phyloP scores from a whole-genome alignment of 2,329 filamentous ascomycete genomes.

The Colletotrichum sp. region DNA sequence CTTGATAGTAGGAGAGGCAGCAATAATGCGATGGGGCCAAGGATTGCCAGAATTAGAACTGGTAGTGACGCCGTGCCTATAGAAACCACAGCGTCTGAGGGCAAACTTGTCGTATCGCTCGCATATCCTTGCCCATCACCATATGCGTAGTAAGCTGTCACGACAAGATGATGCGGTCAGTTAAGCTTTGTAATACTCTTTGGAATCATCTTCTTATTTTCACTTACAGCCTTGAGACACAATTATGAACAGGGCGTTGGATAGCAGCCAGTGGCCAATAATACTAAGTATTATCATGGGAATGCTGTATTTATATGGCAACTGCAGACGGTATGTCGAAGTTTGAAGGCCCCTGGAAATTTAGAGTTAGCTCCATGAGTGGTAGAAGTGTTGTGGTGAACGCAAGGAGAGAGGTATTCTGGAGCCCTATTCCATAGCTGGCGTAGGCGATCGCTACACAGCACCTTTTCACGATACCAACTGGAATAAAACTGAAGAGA shows the following conservation, averaged over 20 bases:
- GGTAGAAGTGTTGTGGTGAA: fast-evolving
- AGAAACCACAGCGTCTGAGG: not conserved
- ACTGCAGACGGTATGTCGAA: not conserved
- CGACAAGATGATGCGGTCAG: too few relatives aligned
- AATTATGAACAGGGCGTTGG: not conserved
- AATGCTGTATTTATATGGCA: not conserved
- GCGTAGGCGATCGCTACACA: too few relatives aligned
- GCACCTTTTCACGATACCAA: too few relatives aligned
- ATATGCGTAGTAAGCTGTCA: too few relatives aligned
- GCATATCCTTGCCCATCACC: too few relatives aligned
- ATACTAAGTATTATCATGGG: not conserved
- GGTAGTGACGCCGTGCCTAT: not conserved
- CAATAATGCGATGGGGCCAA: not conserved
- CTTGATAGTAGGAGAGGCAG: not conserved
- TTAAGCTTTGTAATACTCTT: too few relatives aligned
- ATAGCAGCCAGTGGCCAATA: not conserved
- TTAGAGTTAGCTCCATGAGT: not conserved
- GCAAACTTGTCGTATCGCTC: not conserved
- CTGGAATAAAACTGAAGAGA: not conserved
- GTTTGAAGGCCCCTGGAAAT: not conserved
- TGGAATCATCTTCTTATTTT: too few relatives aligned
- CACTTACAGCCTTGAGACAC: not conserved
- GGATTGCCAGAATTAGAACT: not conserved
- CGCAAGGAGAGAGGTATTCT: too few relatives aligned
- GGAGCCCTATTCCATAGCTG: too few relatives aligned